phyloP scores from a whole-genome alignment of 192 early-diverging fungal species.

The Helicostylum pulchrum region DNA sequence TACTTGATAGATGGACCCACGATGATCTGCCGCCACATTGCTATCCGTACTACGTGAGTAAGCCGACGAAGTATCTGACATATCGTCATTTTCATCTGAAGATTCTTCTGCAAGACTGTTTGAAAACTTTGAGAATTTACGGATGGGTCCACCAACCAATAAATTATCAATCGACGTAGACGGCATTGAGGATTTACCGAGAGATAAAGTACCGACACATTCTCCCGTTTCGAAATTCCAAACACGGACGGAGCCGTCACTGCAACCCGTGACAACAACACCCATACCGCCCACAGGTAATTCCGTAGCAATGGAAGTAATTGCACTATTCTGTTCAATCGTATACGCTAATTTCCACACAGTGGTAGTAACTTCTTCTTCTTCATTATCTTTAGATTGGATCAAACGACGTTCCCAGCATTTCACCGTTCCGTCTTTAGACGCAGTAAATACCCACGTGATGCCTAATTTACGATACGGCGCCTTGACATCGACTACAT shows the following conservation, averaged over 20 bases:
- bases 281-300: conserved; percentile 32
- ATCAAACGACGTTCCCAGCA: conserved; percentile 23
- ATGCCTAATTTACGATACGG: conserved; percentile 20
- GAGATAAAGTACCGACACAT: conserved; percentile 12
- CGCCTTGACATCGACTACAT: conserved; percentile 11
- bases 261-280: conserved; percentile 25
- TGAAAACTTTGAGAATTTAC: conserved; percentile 4
- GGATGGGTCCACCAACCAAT: conserved; percentile 2
- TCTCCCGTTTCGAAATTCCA: conserved; percentile 34
- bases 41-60: too few species aligned
- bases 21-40: conserved; percentile 14
- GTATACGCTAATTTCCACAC: conserved; percentile 26
- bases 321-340: conserved; percentile 3
- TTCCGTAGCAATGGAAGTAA: conserved; percentile 19
- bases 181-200: background rate
- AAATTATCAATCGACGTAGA: background rate
- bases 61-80: too few species aligned
- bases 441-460: conserved; percentile 28
- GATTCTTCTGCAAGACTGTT: background rate
- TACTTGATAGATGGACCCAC: conserved; percentile 17
- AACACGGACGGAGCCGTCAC: conserved; percentile 24
- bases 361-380: background rate
- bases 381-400: background rate
- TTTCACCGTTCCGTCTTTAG: conserved; percentile 30
- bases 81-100: background rate